phyloP scores from a whole-genome alignment of 805 yeast species.

The Wickerhamiella occidentalis region DNA sequence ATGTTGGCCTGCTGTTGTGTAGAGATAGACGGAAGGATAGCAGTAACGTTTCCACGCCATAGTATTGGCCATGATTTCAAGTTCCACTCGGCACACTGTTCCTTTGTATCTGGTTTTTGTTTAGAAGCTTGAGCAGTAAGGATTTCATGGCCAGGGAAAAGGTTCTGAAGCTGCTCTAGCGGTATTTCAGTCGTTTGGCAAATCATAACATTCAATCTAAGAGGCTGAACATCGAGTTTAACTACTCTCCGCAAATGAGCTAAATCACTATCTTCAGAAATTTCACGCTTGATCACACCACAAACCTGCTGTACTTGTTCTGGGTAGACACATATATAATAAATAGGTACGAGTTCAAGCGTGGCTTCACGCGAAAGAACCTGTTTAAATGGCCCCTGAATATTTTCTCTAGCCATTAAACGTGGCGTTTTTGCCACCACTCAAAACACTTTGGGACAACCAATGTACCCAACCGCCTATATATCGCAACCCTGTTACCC shows the following conservation, averaged over 20 bases:
- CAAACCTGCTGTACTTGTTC: conserved; percentile 15
- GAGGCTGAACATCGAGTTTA: conserved; percentile 16
- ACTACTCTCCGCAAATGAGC: conserved; percentile 30
- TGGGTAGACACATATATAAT: conserved; percentile 16
- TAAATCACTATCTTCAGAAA: conserved; percentile 25
- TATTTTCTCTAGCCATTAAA: background rate
- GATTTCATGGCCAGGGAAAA: conserved; percentile 12
- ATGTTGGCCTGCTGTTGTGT: conserved; percentile 38
- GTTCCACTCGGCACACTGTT: conserved; percentile 57
- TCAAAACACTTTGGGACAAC: no score
- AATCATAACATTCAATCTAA: conserved; percentile 9
- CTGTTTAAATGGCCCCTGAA: conserved; percentile 13
- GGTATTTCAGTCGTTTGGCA: conserved; percentile 14
- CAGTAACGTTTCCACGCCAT: conserved; percentile 81
- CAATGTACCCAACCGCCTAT: no score
- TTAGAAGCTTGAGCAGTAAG: conserved; percentile 38
- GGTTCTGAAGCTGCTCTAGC: background rate
- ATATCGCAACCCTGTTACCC: no score
- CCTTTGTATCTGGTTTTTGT: conserved; percentile 58
- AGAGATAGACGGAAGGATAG: conserved; percentile 35
- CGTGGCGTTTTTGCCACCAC: background rate
- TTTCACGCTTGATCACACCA: conserved; percentile 20
- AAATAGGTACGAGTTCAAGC: conserved; percentile 17
- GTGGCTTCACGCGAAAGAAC: conserved; percentile 3
- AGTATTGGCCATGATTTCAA: conserved; percentile 67